Evolutionary conservation across 75 land plant genomes (phyloP).

Genomic region (Pinus albicaulis): DNA sequence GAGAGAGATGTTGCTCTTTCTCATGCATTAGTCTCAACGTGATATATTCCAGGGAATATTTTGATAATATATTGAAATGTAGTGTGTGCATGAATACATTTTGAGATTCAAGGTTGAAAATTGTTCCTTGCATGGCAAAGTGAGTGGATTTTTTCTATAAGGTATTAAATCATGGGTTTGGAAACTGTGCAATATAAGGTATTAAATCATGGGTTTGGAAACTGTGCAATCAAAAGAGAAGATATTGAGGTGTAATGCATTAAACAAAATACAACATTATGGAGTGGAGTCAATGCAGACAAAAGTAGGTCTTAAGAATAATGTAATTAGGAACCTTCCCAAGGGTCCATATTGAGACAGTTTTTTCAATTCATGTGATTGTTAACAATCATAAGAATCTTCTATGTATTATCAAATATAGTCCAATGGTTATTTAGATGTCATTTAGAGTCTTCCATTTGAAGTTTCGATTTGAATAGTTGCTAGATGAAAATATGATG

Average conservation of each 20-base stretch:
- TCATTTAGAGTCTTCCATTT: too few species aligned
- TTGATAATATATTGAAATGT: not conserved
- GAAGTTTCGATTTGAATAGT: too few species aligned
- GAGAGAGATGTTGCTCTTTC: slow-evolving; percentile 47
- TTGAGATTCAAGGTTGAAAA: not conserved
- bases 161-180: slow-evolving; percentile 94
- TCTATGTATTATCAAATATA: too few species aligned
- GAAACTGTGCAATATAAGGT: too few species aligned
- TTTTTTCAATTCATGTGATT: too few species aligned
- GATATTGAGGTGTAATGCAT: slow-evolving; percentile 51
- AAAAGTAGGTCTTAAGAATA: slow-evolving; percentile 85
- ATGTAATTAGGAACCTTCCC: slow-evolving; percentile 85
- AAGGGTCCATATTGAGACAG: slow-evolving; percentile 61
- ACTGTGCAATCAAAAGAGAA: slow-evolving; percentile 46
- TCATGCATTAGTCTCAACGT: slow-evolving; percentile 73
- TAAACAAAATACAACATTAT: slow-evolving; percentile 49
- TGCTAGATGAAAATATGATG: too few species aligned
- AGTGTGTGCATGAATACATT: not conserved
- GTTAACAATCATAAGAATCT: too few species aligned
- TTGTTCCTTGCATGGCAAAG: not conserved
- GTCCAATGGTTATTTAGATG: too few species aligned
- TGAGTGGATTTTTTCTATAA: slow-evolving; percentile 18
- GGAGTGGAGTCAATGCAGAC: slow-evolving; percentile 79
- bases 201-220: too few species aligned
- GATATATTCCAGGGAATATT: not conserved